Percentiles rank a stretch among this genome's conserved stretches.
These are phyloP conservation scores for Phytophthora constricta DNA, from an alignment of 352 stramenopile genomes.

Conservation along the genomic window DNA sequence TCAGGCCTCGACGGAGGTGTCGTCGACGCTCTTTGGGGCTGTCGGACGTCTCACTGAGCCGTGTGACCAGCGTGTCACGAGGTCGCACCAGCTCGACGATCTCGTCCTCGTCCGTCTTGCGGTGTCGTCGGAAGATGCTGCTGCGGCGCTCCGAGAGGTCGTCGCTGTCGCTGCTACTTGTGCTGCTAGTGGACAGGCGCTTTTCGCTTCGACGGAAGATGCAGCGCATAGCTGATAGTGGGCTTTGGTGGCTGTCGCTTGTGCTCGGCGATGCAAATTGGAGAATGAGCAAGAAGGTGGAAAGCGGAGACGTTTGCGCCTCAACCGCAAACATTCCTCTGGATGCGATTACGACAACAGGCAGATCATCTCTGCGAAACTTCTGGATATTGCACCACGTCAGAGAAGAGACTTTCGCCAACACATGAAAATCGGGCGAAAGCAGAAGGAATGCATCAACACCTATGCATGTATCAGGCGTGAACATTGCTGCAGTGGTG, in stretches of 20 bases:
- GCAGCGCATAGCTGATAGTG: neutral
- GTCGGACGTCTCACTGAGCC: constrained; percentile 26
- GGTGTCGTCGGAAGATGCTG: constrained; percentile 35
- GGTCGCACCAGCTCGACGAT: constrained; percentile 47
- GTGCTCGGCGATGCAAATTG: constrained; percentile 17
- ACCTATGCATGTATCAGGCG: too few relatives aligned
- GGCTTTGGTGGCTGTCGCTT: constrained; percentile 12
- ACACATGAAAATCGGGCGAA: too few relatives aligned
- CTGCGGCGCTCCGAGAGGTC: constrained; percentile 36
- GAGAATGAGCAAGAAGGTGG: constrained; percentile 20
- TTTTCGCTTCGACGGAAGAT: constrained; percentile 42
- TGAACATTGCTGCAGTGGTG: too few relatives aligned
- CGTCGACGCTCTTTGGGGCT: constrained; percentile 30
- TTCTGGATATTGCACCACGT: too few relatives aligned
- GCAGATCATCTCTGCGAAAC: too few relatives aligned
- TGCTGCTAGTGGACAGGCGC: constrained; percentile 19
- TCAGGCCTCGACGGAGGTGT: constrained; percentile 15
- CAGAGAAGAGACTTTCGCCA: too few relatives aligned
- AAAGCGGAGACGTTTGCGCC: constrained; percentile 8
- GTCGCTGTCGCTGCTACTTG: constrained; percentile 21
- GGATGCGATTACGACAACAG: too few relatives aligned
- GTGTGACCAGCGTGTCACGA: constrained; percentile 47
- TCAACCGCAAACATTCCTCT: constrained; percentile 27
- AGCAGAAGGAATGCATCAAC: too few relatives aligned
- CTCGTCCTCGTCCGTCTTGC: constrained; percentile 26